Base-by-base conservation (phyloP, 2,329 filamentous ascomycete species). In the Sclerotinia glacialis region DNA sequence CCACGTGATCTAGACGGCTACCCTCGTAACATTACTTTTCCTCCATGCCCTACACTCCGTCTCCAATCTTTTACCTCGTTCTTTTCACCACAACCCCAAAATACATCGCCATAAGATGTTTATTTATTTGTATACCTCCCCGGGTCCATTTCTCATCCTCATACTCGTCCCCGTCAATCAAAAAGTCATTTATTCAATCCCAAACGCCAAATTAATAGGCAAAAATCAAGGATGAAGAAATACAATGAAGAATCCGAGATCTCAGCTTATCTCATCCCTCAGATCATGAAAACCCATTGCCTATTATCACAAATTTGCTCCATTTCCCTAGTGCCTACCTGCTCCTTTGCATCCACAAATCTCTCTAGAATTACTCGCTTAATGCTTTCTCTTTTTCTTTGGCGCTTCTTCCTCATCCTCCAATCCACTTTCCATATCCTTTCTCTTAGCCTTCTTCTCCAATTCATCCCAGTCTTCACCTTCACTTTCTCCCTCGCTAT, bases 401-500 rank as follows among this genome's bases (percentile, higher is more conserved):
- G 82, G 82, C 81, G 88, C 86, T 61, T 90, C 77, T 71, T 92
- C 90, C 72, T 96, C 92, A 80, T 91, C 92, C 69, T 94, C 91
- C 62, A 74, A 67, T 0, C 78, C 81, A 65, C 78, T 78, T 76
- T 87, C 89, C 58, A 89, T 84, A 78, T 94, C 93, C 75, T 91
- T 87, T 79, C 93, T 92, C 81, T 89, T 92, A 3, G 89, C 93
- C 82, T 97, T 97, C 78, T 89, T 89, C 81, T 97, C 94, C 67
- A 97, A 78, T 78, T 96, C 93, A 76, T 98, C 93, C 94, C 94
- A 97, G 75, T 96, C 92, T 77, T 97, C 90, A 59, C 90, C 90
- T 70, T 88, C 91, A 16, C 92, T 90, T 8, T 93, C 91, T 3
- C 86, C 85, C 26, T 90, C 90, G 59, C 84, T 85, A 55, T 79